Conservation (phyloP, 495 filamentous ascomycete genomes). For the Aspergillus kassunensis region DNA sequence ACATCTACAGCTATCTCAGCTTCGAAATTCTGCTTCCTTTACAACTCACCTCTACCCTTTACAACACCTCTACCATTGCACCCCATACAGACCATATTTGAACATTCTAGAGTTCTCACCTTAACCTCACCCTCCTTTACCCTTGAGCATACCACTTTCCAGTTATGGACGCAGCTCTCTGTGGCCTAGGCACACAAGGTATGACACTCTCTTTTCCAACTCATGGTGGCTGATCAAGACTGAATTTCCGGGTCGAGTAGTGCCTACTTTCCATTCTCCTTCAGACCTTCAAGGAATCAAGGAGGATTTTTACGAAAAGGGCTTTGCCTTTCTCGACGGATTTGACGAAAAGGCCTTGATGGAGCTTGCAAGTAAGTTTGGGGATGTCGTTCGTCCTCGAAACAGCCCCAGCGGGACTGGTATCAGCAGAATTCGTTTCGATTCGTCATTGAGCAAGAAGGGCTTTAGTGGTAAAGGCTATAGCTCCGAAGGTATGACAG, state of each 20-base stretch:
- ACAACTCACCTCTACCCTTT: no score
- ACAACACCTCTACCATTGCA: no score
- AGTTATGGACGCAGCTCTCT: background rate
- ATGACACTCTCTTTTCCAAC: background rate
- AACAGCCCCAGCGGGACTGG: constrained; percentile 4
- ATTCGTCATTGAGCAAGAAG: background rate
- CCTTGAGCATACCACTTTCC: background rate
- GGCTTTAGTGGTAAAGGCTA: constrained; percentile 11
- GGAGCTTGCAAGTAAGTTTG: constrained; percentile 7
- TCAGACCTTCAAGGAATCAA: background rate
- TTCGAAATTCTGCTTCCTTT: no score
- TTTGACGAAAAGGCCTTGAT: constrained; percentile 6
- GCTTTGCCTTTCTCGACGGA: constrained; percentile 9
- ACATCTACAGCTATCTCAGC: no score
- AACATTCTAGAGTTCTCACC: no score
- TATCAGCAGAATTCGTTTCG: constrained; percentile 8
- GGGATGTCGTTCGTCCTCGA: constrained; percentile 7
- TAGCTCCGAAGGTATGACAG: constrained; percentile 7
- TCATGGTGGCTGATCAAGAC: background rate
- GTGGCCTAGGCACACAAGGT: constrained; percentile 9
- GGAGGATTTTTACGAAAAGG: constrained; percentile 5
- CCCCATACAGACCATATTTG: no score
- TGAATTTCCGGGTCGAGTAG: background rate
- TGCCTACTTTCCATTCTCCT: constrained; percentile 1
- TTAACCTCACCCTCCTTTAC: no score